These are phyloP conservation scores for Hymenoscyphus fraxineus DNA, from an alignment of 2,329 filamentous ascomycete genomes.

Conservation along the genomic window DNA sequence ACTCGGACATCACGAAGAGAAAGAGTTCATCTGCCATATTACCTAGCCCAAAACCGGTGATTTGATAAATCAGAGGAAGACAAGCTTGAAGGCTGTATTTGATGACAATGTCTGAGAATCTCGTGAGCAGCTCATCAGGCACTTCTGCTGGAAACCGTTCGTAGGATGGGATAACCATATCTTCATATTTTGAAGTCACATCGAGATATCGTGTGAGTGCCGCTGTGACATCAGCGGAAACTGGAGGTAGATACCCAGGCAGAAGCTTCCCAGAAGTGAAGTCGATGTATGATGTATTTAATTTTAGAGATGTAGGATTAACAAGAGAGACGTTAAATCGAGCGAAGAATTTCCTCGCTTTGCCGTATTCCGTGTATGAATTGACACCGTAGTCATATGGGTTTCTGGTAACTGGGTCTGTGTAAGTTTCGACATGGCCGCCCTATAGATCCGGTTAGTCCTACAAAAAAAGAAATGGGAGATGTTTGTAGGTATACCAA, in stretches of 20 bases:
- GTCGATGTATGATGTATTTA: conserved; percentile 34
- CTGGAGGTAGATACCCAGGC: neutral
- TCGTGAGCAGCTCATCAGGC: conserved; percentile 18
- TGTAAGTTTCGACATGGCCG: conserved; percentile 48
- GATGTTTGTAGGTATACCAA: neutral
- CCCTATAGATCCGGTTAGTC: conserved; percentile 35
- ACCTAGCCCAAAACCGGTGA: conserved; percentile 8
- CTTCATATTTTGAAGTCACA: conserved; percentile 11
- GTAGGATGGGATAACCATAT: conserved; percentile 17
- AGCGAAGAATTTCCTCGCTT: conserved; percentile 15
- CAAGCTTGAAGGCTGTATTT: conserved; percentile 15
- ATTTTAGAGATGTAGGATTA: conserved; percentile 16
- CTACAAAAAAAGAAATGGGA: neutral
- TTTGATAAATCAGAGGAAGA: conserved; percentile 7
- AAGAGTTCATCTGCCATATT: conserved; percentile 5
- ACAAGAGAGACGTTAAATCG: conserved; percentile 36
- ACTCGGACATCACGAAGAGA: conserved; percentile 12
- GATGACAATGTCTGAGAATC: conserved; percentile 18
- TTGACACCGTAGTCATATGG: conserved; percentile 38
- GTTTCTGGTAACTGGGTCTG: conserved; percentile 34
- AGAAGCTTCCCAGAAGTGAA: conserved; percentile 25
- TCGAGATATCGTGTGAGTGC: conserved; percentile 15
- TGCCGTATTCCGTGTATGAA: conserved; percentile 41
- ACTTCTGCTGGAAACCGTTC: conserved; percentile 14
- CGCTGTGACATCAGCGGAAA: conserved; percentile 6